Percentiles rank a stretch among this genome's conserved stretches.
Evolutionary conservation across 306 rosid species (phyloP).

Genomic region (Fragaria vesca): DNA sequence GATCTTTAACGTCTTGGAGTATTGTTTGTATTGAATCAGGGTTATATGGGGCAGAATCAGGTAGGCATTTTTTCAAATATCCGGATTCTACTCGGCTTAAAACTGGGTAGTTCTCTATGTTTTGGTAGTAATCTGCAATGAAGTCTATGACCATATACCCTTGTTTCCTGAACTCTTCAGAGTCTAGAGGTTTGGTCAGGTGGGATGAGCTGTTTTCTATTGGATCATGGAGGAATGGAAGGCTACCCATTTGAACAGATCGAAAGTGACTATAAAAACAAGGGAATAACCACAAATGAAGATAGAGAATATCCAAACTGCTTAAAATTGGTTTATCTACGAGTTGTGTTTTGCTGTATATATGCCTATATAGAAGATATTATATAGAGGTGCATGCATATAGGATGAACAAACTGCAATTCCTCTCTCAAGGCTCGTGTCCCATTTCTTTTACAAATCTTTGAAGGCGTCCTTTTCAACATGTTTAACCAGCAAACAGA

Average conservation of each 20-base stretch:
- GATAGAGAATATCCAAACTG: not conserved
- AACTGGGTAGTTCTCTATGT: slow-evolving; percentile 33
- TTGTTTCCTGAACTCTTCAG: slow-evolving; percentile 39
- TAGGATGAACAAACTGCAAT: not conserved
- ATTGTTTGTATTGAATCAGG: slow-evolving; percentile 40
- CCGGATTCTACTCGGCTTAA: slow-evolving; percentile 37
- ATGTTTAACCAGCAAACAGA: too few species aligned
- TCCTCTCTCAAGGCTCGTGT: not conserved
- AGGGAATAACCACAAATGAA: not conserved
- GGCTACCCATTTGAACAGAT: slow-evolving; percentile 23
- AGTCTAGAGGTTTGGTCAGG: slow-evolving; percentile 12
- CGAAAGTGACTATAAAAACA: too few species aligned
- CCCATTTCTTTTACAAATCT: not conserved
- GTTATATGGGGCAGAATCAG: slow-evolving; percentile 24
- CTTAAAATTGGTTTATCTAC: not conserved
- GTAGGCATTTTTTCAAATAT: slow-evolving; percentile 26
- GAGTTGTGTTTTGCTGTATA: not conserved
- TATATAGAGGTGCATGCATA: not conserved
- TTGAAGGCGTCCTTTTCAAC: too few species aligned
- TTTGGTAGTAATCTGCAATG: slow-evolving; percentile 35
- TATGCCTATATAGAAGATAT: too few species aligned
- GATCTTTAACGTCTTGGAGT: slow-evolving; percentile 29
- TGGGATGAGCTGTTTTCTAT: not conserved
- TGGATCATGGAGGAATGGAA: not conserved
- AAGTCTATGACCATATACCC: slow-evolving; percentile 26